Evolutionary conservation across 2,329 filamentous ascomycete species (phyloP).

Genomic region (Geosmithia morbida): DNA sequence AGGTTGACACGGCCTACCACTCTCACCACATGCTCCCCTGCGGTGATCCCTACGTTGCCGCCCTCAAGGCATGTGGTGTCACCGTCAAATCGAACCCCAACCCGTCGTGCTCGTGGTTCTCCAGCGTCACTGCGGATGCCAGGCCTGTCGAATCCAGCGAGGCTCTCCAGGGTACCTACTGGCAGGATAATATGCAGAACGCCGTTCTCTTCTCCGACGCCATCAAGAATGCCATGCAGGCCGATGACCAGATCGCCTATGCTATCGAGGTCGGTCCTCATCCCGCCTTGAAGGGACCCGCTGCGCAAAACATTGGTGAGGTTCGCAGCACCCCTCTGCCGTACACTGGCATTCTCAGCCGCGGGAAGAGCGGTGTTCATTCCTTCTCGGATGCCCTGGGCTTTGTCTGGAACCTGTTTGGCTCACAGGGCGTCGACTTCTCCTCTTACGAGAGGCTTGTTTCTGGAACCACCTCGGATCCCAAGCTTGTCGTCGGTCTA

Average conservation of each 20-base stretch:
- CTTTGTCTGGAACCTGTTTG: constrained; percentile 5
- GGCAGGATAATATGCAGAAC: constrained; percentile 10
- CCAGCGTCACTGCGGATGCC: neutral
- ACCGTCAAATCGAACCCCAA: neutral
- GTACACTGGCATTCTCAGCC: constrained; percentile 6
- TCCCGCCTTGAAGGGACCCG: constrained; percentile 28
- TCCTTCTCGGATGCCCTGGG: constrained; percentile 6
- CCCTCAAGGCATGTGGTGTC: constrained; percentile 1
- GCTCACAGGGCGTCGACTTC: constrained; percentile 2
- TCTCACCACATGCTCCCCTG: constrained; percentile 27
- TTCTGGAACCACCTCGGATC: neutral
- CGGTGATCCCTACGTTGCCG: constrained; percentile 4
- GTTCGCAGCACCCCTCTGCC: neutral
- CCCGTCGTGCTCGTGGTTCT: constrained; percentile 6
- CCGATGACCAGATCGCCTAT: neutral
- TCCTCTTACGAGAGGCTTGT: neutral
- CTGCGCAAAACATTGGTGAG: constrained; percentile 5
- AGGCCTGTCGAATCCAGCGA: neutral
- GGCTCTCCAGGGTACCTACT: constrained; percentile 6
- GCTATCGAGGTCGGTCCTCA: constrained; percentile 29
- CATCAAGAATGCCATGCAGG: constrained; percentile 2
- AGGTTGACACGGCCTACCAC: constrained; percentile 32
- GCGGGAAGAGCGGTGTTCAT: constrained; percentile 7
- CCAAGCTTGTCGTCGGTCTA: constrained; percentile 10
- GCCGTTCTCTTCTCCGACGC: constrained; percentile 10